Evolutionary conservation across 257 asterid genomes (phyloP), one percentile per base, ranked within the genome.

Genomic region (Fraxinus americana): DNA sequence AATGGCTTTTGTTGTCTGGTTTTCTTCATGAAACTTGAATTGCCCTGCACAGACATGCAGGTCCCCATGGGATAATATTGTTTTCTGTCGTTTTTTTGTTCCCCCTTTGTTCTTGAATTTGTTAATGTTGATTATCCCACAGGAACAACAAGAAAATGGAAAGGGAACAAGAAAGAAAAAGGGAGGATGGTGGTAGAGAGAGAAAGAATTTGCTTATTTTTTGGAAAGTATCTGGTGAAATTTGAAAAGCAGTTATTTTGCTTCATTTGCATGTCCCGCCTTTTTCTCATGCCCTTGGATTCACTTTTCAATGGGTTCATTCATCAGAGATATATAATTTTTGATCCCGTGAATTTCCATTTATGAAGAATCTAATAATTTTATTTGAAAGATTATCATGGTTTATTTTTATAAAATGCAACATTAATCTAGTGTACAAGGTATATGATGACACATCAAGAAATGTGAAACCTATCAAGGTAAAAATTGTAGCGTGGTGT

Each of bases 41-140:
- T 77, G 45, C 82, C 73, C 41, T 79, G 92, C 16, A 86, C 35
- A 77, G 98, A 94, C 80, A 89, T 84, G 97, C 97, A 92, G 72
- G 92, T 75, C 67, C 97, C 98, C 98, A 94, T 92, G 94, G 88
- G 90, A 87, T 82, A 72, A 39, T 39, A 36, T 41, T 59, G 75
- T 10, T 32, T 32, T 32, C 35, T 32, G 3, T 32, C 67, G 0
- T 57, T 30, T 27, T 17, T 1, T 25, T 52, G 35, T 0, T 45
- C 14, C 38, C 9, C 9, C 25, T 32, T 57, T 67, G 4, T 25
- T 66, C 36, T 30, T 54, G 4, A 16, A 21, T 34, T 30, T 67
- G 70, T 67, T 41, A 25, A 70, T 71, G 38, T 36, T 13, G 71
- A 8, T 10, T 35, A 39, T 80, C 86, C 86, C 91, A 88, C 79